Evolutionary conservation across 495 filamentous ascomycete species (phyloP), one percentile per base, ranked within the genome.

Genomic region (Hypoxylon lienhwacheense): DNA sequence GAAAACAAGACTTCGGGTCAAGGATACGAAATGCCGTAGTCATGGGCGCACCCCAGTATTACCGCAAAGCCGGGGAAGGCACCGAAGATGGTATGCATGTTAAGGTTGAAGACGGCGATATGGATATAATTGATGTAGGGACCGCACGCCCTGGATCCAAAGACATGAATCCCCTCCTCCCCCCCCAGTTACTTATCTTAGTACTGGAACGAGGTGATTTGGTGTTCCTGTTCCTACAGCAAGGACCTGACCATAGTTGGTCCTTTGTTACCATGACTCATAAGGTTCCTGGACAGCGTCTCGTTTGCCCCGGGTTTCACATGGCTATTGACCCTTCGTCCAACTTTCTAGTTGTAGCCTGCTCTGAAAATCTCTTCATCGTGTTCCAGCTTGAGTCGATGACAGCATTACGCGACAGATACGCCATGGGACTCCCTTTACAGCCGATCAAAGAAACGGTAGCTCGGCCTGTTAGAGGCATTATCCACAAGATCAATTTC

Each of bases 401-500:
- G 63, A 64, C 69, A 16, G 57, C 69, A 10, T 65, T 88, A 20
- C 66, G 69, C 46, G 48, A 56, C 16, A 67, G 74, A 44, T 70
- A 79, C 51, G 43, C 47, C 12, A 42, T 48, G 14, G 64, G 64
- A 4, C 48, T 47, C 22, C 53, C 70, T 14, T 52, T 83, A 0
- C 59, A 63, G 6, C 75, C 76, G 3, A 71, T 83, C 32, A 69
- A 64, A 53, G 61, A 68, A 15, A 78, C 85, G 60, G 76, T 77
- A 33, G 73, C 80, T 16, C 77, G 87, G 24, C 65, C 76, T 31
- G 71, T 91, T 8, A 78, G 83, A 16, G 91, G 92, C 1, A 75
- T 83, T 10, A 90, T 97, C 25, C 71, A 91, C 47, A 87, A 90
- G 59, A 85, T 96, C 73, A 87, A 91, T 22, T 98, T 97, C 53